Evolutionary conservation across 306 rosid genomes (phyloP).

Genomic region (Inga leiocalycina): DNA sequence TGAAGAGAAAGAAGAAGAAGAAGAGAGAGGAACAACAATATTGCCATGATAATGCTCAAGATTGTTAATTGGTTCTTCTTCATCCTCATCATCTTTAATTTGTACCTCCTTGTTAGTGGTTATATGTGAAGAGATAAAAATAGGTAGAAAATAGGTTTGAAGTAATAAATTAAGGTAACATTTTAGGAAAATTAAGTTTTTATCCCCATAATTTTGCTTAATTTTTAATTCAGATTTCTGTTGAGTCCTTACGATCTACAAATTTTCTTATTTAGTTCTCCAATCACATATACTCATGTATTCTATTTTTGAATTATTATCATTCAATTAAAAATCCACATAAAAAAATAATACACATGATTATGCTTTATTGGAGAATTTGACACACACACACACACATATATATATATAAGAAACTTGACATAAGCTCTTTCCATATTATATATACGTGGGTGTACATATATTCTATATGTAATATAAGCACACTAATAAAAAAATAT

Average conservation of each 20-base stretch:
- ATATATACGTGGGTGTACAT: too few species aligned
- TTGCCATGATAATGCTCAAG: slow-evolving; percentile 36
- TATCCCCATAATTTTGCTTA: neutral
- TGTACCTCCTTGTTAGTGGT: neutral
- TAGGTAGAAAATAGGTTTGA: neutral
- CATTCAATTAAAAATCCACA: too few species aligned
- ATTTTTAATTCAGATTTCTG: neutral
- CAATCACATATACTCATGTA: too few species aligned
- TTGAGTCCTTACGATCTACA: neutral
- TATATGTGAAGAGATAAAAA: neutral
- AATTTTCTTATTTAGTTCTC: neutral
- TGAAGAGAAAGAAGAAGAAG: slow-evolving; percentile 29
- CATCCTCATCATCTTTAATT: neutral
- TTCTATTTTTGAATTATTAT: too few species aligned
- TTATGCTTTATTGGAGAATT: too few species aligned
- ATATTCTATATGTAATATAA: too few species aligned
- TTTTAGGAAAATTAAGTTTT: neutral
- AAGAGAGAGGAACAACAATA: slow-evolving; percentile 30
- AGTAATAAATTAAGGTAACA: neutral
- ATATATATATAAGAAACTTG: too few species aligned
- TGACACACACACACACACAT: too few species aligned
- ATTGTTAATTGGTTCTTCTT: neutral
- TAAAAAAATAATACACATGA: too few species aligned
- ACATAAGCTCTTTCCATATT: too few species aligned
- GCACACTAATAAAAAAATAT: too few species aligned